A percentile compares a stretch with the other conserved stretches of the same genome.
phyloP scores from a whole-genome alignment of 2,329 filamentous ascomycete genomes.

The Massarina eburnea region DNA sequence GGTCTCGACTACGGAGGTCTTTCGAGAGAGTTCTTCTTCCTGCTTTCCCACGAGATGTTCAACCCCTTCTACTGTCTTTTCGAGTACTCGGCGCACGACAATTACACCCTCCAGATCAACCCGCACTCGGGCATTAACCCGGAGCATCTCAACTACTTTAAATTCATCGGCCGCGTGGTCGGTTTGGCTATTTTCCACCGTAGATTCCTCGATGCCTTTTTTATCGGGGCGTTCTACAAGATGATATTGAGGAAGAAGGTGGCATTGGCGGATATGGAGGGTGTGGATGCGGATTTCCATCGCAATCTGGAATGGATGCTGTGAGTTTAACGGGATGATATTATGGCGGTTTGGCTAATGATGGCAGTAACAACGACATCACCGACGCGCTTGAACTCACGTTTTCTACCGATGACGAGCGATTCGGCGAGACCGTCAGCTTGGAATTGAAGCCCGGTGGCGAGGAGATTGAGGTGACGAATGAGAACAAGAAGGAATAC shows the following conservation, averaged over 20 bases:
- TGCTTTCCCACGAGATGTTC: slow-evolving; percentile 99
- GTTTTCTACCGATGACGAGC: slow-evolving; percentile 95
- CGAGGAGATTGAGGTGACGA: slow-evolving; percentile 90
- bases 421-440: slow-evolving; percentile 90
- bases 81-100: slow-evolving; percentile 99
- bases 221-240: slow-evolving; percentile 98
- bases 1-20: slow-evolving; percentile 97
- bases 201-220: slow-evolving; percentile 96
- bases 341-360: slow-evolving; percentile 8
- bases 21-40: slow-evolving; percentile 97
- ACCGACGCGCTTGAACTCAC: slow-evolving; percentile 92
- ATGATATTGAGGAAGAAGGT: slow-evolving; percentile 97
- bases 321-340: slow-evolving; percentile 44
- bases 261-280: slow-evolving; percentile 92
- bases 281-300: slow-evolving; percentile 97
- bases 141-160: slow-evolving; percentile 99
- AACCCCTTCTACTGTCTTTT: slow-evolving; percentile 99
- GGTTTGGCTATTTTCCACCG: slow-evolving; percentile 97
- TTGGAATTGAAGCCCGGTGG: slow-evolving; percentile 92
- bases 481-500: slow-evolving; percentile 99
- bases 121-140: slow-evolving; percentile 99
- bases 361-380: slow-evolving; percentile 81
- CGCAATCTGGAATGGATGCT: slow-evolving; percentile 95
- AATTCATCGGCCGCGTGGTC: slow-evolving; percentile 97
- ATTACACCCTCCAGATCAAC: slow-evolving; percentile 99